Percentiles rank a stretch among this genome's conserved stretches.
Evolutionary conservation across 1,284 basidiomycete species (phyloP).

Genomic region (Trichosporon sp.): DNA sequence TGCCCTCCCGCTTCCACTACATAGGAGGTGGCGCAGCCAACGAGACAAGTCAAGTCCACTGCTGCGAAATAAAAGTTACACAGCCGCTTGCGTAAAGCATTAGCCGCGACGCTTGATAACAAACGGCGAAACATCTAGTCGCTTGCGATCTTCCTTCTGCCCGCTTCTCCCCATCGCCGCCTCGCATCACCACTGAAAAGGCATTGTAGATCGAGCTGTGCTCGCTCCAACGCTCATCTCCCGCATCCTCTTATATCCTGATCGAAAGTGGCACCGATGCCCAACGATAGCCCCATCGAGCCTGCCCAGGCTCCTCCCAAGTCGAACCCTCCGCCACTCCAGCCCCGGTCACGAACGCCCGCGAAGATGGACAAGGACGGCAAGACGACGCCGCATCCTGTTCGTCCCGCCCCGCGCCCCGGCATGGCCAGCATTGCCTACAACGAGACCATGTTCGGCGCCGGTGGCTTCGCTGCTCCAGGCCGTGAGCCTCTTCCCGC

Average conservation of each 20-base stretch:
- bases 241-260: neutral
- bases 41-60: neutral
- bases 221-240: neutral
- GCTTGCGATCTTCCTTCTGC: neutral
- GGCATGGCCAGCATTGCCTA: conserved; percentile 12
- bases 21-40: neutral
- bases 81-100: neutral
- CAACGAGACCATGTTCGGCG: conserved; percentile 13
- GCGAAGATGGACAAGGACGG: conserved; percentile 10
- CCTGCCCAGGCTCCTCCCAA: conserved; percentile 2
- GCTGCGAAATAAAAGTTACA: neutral
- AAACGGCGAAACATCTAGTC: neutral
- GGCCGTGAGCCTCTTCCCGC: conserved; percentile 1
- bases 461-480: neutral
- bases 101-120: neutral
- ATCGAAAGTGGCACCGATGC: neutral
- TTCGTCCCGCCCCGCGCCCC: conserved; percentile 8
- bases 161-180: neutral
- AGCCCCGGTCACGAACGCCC: conserved; percentile 12
- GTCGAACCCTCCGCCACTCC: conserved; percentile 8
- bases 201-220: neutral
- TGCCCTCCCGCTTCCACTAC: neutral
- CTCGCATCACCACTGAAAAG: neutral
- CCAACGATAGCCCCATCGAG: neutral
- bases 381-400: conserved; percentile 1